Evolutionary conservation across 2,329 filamentous ascomycete species (phyloP), one percentile per base, ranked within the genome.

Genomic region (Exophiala lecanii-corni): DNA sequence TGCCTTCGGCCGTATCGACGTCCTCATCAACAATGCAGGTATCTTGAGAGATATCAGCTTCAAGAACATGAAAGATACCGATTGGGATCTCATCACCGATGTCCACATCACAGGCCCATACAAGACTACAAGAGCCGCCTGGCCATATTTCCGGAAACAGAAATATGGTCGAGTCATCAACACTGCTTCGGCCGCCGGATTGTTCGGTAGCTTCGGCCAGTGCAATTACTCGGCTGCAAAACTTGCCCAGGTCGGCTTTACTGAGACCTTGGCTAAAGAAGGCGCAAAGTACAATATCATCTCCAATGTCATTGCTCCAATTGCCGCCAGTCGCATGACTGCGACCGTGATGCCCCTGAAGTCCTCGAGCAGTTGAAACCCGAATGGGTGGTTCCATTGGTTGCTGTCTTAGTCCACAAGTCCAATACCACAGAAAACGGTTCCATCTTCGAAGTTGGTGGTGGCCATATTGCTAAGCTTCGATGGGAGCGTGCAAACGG

Each of bases 121-220:
- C 78, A 97, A 95, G 79, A 94, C 87, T 66, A 78, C 92, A 49
- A 83, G 82, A 66, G 92, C 92, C 51, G 92, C 92, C 39, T 98
- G 92, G 91, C 89, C 91, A 47, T 76, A 97, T 69, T 97, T 98
- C 78, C 80, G 91, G 62, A 97, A 97, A 74, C 92, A 98, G 72
- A 97, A 96, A 79, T 98, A 87, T 65, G 92, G 92, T 52, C 81
- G 92, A 59, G 76, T 98, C 56, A 95, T 98, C 72, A 97, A 94
- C 76, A 97, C 92, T 17, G 81, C 91, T 26, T 97, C 91, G n/a
- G 89, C 89, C 44, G 89, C 92, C 50, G 92, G 92, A 59, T 76
- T 98, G 41, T 97, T 94, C 65, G 92, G 92, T 60, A 92, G 81
- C 71, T 97, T 96, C 62, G 92, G 91, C 55, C 91, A 97, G 73